These are phyloP conservation scores for Herpotrichia juniperi DNA, from an alignment of 2,329 filamentous ascomycete genomes.

Conservation along the genomic window DNA sequence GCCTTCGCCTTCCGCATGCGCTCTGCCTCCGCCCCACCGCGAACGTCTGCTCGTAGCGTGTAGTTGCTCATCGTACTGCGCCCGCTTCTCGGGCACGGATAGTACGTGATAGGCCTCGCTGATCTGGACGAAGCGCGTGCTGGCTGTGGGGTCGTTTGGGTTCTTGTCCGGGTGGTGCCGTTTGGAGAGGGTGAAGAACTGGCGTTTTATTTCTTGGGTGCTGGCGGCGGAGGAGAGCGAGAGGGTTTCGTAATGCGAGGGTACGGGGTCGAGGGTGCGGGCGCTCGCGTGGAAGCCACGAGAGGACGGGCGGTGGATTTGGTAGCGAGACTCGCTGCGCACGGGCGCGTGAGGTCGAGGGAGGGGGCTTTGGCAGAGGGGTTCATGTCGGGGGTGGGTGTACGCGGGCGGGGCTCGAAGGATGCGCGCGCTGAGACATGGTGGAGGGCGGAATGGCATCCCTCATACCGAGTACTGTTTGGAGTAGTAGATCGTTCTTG, in stretches of 20 bases:
- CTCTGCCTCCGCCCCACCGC: neutral
- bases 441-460: constrained; percentile 60
- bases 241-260: constrained; percentile 83
- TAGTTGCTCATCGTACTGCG: constrained; percentile 78
- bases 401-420: neutral
- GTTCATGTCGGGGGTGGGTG: constrained; percentile 4
- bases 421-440: neutral
- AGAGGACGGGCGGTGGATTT: constrained; percentile 7
- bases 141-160: constrained; percentile 73
- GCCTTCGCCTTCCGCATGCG: constrained; percentile 38
- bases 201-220: constrained; percentile 82
- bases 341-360: neutral
- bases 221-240: constrained; percentile 73
- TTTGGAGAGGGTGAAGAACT: constrained; percentile 92
- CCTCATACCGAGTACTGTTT: constrained; percentile 59
- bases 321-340: no score
- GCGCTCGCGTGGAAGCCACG: constrained; percentile 59
- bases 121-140: constrained; percentile 79
- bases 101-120: constrained; percentile 84
- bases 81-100: constrained; percentile 73
- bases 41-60: constrained; percentile 45
- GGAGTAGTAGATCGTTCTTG: neutral
- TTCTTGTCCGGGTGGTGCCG: constrained; percentile 92
- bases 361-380: neutral
- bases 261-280: constrained; percentile 43